These are phyloP conservation scores for Antitrichia curtipendula DNA, from an alignment of 225 moss, liverwort and hornwort species.

Conservation along the genomic window DNA sequence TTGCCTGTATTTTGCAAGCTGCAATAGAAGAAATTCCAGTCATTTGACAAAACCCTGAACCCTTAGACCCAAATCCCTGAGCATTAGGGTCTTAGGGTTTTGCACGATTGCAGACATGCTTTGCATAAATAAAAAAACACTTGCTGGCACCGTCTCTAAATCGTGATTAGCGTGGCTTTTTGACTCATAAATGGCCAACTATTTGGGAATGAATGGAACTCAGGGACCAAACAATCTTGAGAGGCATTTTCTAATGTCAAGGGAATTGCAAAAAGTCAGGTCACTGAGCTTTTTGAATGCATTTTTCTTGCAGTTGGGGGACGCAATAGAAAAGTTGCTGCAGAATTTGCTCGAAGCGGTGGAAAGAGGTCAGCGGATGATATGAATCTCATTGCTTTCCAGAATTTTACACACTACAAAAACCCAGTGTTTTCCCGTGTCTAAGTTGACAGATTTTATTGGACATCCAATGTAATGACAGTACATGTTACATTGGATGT, in stretches of 20 bases:
- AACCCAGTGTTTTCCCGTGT: too few relatives aligned
- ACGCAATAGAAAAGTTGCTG: conserved; percentile 67
- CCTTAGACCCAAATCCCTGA: too few relatives aligned
- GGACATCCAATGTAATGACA: too few relatives aligned
- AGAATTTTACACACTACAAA: neutral
- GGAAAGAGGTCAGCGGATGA: conserved; percentile 35
- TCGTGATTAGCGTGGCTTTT: neutral
- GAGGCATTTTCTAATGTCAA: neutral
- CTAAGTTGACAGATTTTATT: too few relatives aligned
- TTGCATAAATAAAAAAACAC: neutral
- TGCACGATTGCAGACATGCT: neutral
- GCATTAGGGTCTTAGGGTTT: too few relatives aligned
- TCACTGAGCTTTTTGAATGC: neutral
- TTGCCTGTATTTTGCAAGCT: neutral
- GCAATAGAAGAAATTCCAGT: neutral
- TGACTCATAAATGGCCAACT: neutral
- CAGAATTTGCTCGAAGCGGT: conserved; percentile 41
- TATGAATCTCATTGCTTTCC: neutral
- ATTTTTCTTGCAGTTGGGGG: conserved; percentile 40
- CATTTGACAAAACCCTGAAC: too few relatives aligned
- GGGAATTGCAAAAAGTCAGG: neutral
- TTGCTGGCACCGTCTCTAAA: neutral
- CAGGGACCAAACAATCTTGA: too few relatives aligned
- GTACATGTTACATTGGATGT: too few relatives aligned
- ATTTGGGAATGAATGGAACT: neutral